These are phyloP conservation scores for Alectoria sarmentosa DNA, from an alignment of 495 filamentous ascomycete species.

Conservation along the genomic window DNA sequence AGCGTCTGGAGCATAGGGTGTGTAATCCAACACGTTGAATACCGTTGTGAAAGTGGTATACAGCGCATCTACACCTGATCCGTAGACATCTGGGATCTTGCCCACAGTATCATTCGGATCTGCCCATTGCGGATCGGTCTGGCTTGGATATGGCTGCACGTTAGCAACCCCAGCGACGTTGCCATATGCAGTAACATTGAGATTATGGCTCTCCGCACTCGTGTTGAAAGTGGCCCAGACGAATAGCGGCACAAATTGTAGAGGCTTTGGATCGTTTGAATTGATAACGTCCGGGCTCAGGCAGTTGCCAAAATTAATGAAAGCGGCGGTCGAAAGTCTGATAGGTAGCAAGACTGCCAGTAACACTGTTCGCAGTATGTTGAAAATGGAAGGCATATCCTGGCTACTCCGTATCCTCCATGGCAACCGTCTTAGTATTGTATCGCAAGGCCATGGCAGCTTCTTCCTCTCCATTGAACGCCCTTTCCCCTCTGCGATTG, in stretches of 20 bases:
- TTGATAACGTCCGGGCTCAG: conserved; percentile 52
- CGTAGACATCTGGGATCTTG: conserved; percentile 57
- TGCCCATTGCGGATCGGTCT: conserved; percentile 36
- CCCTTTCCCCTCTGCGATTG: neutral
- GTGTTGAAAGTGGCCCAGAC: conserved; percentile 68
- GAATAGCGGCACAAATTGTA: conserved; percentile 77
- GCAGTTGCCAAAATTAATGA: conserved; percentile 80
- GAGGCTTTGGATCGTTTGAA: conserved; percentile 39
- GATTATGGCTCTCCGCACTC: conserved; percentile 50
- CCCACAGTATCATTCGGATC: conserved; percentile 52
- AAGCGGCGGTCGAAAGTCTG: conserved; percentile 40
- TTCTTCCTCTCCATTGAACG: neutral
- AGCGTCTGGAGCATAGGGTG: conserved; percentile 46
- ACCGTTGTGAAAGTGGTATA: conserved; percentile 63
- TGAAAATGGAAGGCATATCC: neutral
- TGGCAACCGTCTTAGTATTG: neutral
- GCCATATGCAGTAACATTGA: conserved; percentile 79
- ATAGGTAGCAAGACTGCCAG: conserved; percentile 7
- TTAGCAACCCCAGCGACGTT: conserved; percentile 69
- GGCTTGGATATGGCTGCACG: conserved; percentile 36
- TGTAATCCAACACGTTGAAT: conserved; percentile 67
- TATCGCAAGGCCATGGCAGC: neutral
- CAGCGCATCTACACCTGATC: conserved; percentile 38
- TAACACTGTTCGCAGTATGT: conserved; percentile 1
- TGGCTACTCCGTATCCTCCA: neutral